Percentiles rank a stretch among this genome's conserved stretches.
phyloP scores from a whole-genome alignment of 2,329 filamentous ascomycete genomes.

The Phaeosphaeriaceae sp. region DNA sequence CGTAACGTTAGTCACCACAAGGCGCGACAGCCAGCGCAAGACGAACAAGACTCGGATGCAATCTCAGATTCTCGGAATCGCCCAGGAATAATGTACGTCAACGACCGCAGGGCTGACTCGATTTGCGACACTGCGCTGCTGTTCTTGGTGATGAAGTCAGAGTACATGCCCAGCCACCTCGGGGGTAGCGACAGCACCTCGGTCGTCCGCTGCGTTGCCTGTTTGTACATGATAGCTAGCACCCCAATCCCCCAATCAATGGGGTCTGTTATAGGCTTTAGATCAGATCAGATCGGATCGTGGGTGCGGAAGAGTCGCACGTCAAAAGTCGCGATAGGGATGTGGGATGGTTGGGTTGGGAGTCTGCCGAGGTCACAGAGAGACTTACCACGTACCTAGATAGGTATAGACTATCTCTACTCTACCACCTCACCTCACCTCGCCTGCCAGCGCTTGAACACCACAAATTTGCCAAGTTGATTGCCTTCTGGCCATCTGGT shows the following conservation, averaged over 20 bases:
- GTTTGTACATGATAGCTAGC: slow-evolving; percentile 43
- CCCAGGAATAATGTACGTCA: slow-evolving; percentile 95
- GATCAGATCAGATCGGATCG: slow-evolving; percentile 14
- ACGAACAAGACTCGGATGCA: slow-evolving; percentile 81
- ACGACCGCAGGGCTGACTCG: slow-evolving; percentile 86
- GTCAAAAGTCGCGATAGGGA: slow-evolving; percentile 28
- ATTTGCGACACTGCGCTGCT: slow-evolving; percentile 92
- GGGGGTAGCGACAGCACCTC: slow-evolving; percentile 65
- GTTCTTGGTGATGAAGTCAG: slow-evolving; percentile 94
- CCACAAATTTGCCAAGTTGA: too few relatives aligned
- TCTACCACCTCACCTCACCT: background rate
- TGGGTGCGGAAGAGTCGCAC: slow-evolving; percentile 17
- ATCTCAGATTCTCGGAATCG: slow-evolving; percentile 92
- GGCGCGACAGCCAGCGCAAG: slow-evolving; percentile 7
- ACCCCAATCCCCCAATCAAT: slow-evolving; percentile 29
- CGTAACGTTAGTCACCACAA: slow-evolving; percentile 20
- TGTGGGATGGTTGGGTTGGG: slow-evolving; percentile 31
- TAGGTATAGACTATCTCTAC: too few relatives aligned
- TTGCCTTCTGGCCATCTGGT: too few relatives aligned
- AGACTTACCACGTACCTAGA: slow-evolving; percentile 15
- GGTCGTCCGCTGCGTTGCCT: slow-evolving; percentile 49
- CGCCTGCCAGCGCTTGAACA: background rate
- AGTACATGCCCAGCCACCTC: slow-evolving; percentile 74
- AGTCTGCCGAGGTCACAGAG: slow-evolving; percentile 42
- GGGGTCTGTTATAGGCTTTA: slow-evolving; percentile 14